Percentiles rank a stretch among this genome's conserved stretches.
These are phyloP conservation scores for Colletotrichum sansevieriae DNA, from an alignment of 2,329 filamentous ascomycete species.

Conservation along the genomic window DNA sequence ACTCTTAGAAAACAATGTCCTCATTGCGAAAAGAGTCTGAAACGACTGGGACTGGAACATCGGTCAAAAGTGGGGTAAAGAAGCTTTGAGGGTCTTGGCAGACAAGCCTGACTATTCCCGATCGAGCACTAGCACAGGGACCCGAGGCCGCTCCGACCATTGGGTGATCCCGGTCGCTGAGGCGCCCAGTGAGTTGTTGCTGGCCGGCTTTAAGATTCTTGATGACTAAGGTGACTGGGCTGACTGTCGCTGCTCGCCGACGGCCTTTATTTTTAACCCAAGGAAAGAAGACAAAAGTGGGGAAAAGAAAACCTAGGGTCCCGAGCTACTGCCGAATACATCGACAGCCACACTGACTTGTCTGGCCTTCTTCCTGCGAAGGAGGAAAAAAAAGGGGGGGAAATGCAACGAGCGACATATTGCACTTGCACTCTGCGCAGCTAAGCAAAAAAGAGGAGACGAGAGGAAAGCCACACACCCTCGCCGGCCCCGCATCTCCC, in stretches of 20 bases:
- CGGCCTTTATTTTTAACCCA: not conserved
- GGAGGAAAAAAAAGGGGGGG: too few species aligned
- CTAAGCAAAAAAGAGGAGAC: not conserved
- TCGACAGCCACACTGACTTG: not conserved
- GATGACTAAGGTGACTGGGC: constrained; percentile 2
- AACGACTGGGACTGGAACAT: constrained; percentile 19
- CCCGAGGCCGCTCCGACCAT: constrained; percentile 16
- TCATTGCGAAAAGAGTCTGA: constrained; percentile 2
- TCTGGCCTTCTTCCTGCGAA: too few species aligned
- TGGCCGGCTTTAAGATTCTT: constrained; percentile 5
- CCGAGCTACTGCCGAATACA: constrained; percentile 27
- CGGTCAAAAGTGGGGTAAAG: constrained; percentile 17
- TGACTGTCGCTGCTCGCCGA: not conserved
- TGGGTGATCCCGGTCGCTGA: constrained; percentile 11
- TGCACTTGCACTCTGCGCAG: not conserved
- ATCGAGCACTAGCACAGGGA: constrained; percentile 13
- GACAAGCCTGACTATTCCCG: not conserved
- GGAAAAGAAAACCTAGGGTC: constrained; percentile 3
- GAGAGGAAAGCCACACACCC: not conserved
- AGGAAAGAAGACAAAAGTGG: not conserved
- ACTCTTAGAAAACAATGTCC: not conserved
- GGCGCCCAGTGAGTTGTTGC: too few species aligned
- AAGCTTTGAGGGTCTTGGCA: not conserved
- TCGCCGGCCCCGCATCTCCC: constrained; percentile 28
- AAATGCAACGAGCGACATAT: not conserved